Base-by-base conservation (phyloP, 2,329 filamentous ascomycete species). In the Huntiella moniliformis region DNA sequence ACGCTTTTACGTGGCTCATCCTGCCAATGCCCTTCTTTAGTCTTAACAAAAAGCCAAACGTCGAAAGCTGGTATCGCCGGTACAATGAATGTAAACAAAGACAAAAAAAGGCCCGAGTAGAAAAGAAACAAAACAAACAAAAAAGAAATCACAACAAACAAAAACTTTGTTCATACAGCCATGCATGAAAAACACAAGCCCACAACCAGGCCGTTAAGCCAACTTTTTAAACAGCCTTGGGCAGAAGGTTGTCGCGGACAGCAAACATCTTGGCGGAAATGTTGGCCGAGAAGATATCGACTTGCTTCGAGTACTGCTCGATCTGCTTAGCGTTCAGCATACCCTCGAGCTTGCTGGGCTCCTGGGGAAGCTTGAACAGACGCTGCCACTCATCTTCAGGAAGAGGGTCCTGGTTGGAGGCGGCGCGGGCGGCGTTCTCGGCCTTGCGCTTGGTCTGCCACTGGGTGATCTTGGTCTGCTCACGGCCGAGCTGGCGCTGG, bases 371-470 rank as follows among this genome's bases (percentile, higher is more conserved):
- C 76, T 98, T 98, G 75, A 96, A 98, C 56, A 96, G 72, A 60
- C 84, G 80, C 67, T 93, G 84, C 87, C 87, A 98, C 70, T 98
- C 91, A 58, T 96, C 88, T 67, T 98, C 91, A 34, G 91, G 86
- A 42, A 96, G 74, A 34, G 77, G 77, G 36, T 80, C 63, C 66
- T 96, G 86, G 73, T 96, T 96, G 54, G 88, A 82, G 34, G 85
- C 77, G 48, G 74, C 71, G 48, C 91, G 77, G 50, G 79, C 80
- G 28, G 81, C 79, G 60, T 98, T 98, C 73, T 98, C 91, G 12
- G 84, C 79, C 70, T 94, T 93, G 60, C 91, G 81, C 77, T 98
- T 96, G 51, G 79, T 68, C 67, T 96, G 88, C 91, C 91, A 98
- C 53, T 86, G 81, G 46, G 83, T 79, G 56, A 98, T 95, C 75